Conservation (phyloP, 1,284 basidiomycete species). For the Cutaneotrichosporon cavernicola region DNA sequence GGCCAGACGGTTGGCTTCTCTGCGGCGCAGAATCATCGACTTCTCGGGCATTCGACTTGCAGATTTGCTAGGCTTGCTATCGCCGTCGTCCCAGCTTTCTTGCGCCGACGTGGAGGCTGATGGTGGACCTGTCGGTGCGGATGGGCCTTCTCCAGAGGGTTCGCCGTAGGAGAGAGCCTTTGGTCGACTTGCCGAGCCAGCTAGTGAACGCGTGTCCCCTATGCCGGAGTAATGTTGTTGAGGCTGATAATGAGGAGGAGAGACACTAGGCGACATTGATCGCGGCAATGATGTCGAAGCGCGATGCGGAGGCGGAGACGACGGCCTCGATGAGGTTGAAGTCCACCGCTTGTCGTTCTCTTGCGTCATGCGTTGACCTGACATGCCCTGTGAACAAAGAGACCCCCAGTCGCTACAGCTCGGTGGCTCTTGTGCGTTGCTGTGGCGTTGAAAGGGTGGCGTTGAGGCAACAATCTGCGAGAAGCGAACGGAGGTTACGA, state of each 20-base stretch:
- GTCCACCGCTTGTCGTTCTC: background rate
- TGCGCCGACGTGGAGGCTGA: background rate
- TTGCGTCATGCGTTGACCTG: background rate
- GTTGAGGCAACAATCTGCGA: background rate
- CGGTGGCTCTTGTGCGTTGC: background rate
- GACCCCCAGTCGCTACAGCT: background rate
- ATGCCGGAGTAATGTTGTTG: background rate
- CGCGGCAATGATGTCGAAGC: background rate
- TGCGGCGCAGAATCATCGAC: slow-evolving; percentile 33
- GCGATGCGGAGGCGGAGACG: background rate
- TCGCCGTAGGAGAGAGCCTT: background rate
- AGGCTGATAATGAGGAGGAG: background rate
- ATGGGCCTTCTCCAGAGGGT: background rate
- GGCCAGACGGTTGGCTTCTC: slow-evolving; percentile 48
- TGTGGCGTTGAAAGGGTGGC: background rate
- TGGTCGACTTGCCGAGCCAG: background rate
- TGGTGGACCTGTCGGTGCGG: background rate
- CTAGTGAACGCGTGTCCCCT: background rate
- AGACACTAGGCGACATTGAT: background rate
- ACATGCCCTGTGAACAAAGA: background rate
- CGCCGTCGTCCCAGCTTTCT: slow-evolving; percentile 1
- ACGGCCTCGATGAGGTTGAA: background rate
- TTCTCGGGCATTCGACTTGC: slow-evolving; percentile 4
- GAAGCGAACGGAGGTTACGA: background rate
- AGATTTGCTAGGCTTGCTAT: background rate